Conservation (phyloP, 2,329 filamentous ascomycete species). For the Fusarium musae region DNA sequence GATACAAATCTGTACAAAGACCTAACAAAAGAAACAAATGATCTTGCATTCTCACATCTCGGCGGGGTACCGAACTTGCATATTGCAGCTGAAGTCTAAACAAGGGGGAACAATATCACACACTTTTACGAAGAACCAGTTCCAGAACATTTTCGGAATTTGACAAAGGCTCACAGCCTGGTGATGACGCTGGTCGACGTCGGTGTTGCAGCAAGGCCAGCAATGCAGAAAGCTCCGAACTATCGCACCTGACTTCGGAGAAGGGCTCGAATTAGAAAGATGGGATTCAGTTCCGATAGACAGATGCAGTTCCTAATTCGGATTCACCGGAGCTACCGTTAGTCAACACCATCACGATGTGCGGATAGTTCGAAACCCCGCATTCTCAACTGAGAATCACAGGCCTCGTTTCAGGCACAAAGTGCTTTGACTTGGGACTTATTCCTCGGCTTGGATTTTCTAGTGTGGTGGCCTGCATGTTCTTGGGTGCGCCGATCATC, state of each 20-base stretch:
- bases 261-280: conserved; percentile 22
- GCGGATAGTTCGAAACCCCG: conserved; percentile 14
- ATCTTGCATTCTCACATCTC: conserved; percentile 12
- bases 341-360: conserved; percentile 31
- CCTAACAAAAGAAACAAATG: conserved; percentile 16
- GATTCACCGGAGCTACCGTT: conserved; percentile 14
- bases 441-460: conserved; percentile 35
- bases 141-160: not conserved
- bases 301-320: conserved; percentile 13
- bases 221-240: not conserved
- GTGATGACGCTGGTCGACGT: conserved; percentile 12
- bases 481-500: conserved; percentile 26
- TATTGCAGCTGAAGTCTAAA: conserved; percentile 7
- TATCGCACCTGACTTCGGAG: conserved; percentile 23
- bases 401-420: conserved; percentile 26
- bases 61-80: conserved; percentile 14
- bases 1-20: conserved; percentile 41
- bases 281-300: conserved; percentile 6
- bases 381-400: conserved; percentile 30
- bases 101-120: not conserved
- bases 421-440: not conserved
- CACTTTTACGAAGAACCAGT: conserved; percentile 10
- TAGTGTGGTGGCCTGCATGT: conserved; percentile 35
- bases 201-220: conserved; percentile 4
- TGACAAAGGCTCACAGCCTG: not conserved